Evolutionary conservation across 345 rosid species (phyloP).

Genomic region (Brassica nigra): DNA sequence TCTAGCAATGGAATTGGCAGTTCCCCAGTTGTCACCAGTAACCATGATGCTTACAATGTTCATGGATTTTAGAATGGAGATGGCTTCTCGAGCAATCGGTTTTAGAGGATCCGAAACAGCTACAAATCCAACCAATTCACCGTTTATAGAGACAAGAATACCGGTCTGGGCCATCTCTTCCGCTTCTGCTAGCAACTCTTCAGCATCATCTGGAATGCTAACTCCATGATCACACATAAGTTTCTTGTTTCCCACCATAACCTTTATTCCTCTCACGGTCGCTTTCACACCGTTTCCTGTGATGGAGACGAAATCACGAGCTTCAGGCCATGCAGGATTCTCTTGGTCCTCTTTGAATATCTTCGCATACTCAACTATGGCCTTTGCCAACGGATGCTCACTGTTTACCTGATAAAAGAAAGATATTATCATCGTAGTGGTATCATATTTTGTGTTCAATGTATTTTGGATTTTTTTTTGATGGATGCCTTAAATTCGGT

Average conservation of each 20-base stretch:
- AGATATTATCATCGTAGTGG: neutral
- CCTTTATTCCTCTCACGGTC: conserved; percentile 55
- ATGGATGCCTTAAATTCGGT: too few species aligned
- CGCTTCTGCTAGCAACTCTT: conserved; percentile 64
- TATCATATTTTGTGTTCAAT: neutral
- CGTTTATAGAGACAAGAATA: conserved; percentile 66
- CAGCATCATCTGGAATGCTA: conserved; percentile 59
- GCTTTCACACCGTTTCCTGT: conserved; percentile 92
- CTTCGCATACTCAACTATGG: conserved; percentile 75
- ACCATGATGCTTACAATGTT: conserved; percentile 80
- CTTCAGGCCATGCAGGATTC: conserved; percentile 82
- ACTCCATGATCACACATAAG: conserved; percentile 58
- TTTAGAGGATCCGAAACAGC: conserved; percentile 84
- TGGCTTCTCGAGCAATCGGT: conserved; percentile 68
- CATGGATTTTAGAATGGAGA: conserved; percentile 81
- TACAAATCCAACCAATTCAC: conserved; percentile 61
- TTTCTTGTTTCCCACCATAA: conserved; percentile 79
- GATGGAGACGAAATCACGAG: conserved; percentile 67
- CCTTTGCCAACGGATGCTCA: conserved; percentile 92
- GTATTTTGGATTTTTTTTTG: neutral
- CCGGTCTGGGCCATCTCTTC: conserved; percentile 86
- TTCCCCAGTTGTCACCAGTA: conserved; percentile 97
- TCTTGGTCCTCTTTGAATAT: conserved; percentile 77
- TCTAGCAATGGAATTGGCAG: conserved; percentile 78
- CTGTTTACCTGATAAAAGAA: conserved; percentile 61